Percentiles rank a stretch among this genome's conserved stretches.
Evolutionary conservation across 2,329 filamentous ascomycete species (phyloP).

Genomic region (Drechslerella coelobrocha): DNA sequence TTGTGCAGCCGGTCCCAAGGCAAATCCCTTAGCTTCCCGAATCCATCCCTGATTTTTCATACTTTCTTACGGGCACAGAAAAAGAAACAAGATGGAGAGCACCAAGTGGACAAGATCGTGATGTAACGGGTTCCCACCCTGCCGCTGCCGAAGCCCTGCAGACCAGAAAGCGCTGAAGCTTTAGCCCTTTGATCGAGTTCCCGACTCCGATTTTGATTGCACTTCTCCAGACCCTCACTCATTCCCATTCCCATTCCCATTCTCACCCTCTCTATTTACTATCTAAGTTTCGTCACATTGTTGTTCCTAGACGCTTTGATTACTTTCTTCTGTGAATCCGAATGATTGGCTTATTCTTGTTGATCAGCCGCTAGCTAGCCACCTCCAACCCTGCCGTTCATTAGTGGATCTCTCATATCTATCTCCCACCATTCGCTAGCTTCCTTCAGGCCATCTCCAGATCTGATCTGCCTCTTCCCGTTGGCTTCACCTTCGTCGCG

Average conservation of each 20-base stretch:
- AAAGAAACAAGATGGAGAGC: neutral
- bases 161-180: conserved; percentile 10
- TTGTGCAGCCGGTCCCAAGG: conserved; percentile 7
- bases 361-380: conserved; percentile 49
- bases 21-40: conserved; percentile 1
- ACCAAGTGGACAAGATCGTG: conserved; percentile 7
- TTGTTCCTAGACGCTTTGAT: conserved; percentile 35
- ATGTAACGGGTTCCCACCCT: conserved; percentile 16
- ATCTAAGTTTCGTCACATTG: conserved; percentile 28
- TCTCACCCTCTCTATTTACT: neutral
- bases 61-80: neutral
- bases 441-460: conserved; percentile 19
- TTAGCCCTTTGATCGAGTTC: neutral
- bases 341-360: conserved; percentile 50
- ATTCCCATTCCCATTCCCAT: no score
- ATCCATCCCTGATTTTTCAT: neutral
- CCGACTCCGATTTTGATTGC: neutral
- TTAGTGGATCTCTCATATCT: conserved; percentile 40
- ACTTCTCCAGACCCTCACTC: no score
- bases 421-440: conserved; percentile 28
- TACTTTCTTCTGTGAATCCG: conserved; percentile 22
- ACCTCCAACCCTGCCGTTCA: conserved; percentile 34
- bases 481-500: conserved; percentile 9
- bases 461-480: conserved; percentile 19
- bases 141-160: conserved; percentile 9